Percentiles rank a stretch among this genome's conserved stretches.
phyloP scores from a whole-genome alignment of 495 filamentous ascomycete species.

The Penicillium daleae region DNA sequence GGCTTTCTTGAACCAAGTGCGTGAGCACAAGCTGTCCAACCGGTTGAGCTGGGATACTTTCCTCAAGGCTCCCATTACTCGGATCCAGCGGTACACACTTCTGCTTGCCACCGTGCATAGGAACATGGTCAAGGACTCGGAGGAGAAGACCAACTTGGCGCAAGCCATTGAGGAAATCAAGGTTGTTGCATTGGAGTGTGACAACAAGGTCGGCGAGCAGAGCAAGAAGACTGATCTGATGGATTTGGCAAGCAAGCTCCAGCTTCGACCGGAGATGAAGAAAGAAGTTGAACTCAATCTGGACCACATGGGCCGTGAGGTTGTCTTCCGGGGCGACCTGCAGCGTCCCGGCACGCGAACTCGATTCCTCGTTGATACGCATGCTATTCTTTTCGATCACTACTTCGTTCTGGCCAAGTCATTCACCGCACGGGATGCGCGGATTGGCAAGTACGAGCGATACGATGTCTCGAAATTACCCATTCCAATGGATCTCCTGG shows the following conservation, averaged over 20 bases:
- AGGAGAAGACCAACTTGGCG: constrained; percentile 86
- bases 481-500: constrained; percentile 95
- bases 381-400: constrained; percentile 93
- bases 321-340: constrained; percentile 88
- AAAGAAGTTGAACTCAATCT: constrained; percentile 82
- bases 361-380: constrained; percentile 89
- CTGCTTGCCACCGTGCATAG: constrained; percentile 82
- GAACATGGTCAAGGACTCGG: constrained; percentile 78
- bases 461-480: constrained; percentile 97
- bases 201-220: constrained; percentile 93
- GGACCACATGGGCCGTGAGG: constrained; percentile 85
- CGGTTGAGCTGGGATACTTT: constrained; percentile 93
- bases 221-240: constrained; percentile 85
- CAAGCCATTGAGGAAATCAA: constrained; percentile 96
- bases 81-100: constrained; percentile 88
- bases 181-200: constrained; percentile 87
- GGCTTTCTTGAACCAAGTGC: constrained; percentile 78
- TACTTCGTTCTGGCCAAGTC: constrained; percentile 92
- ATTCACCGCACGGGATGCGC: constrained; percentile 65
- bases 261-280: constrained; percentile 84
- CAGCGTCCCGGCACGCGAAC: constrained; percentile 80
- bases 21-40: constrained; percentile 78
- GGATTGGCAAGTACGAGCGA: constrained; percentile 73
- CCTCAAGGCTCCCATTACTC: constrained; percentile 88
- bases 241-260: constrained; percentile 81